Percentiles rank a stretch among this genome's conserved stretches.
Evolutionary conservation across 495 filamentous ascomycete species (phyloP).

Genomic region (Aspergillus carlsbadensis): DNA sequence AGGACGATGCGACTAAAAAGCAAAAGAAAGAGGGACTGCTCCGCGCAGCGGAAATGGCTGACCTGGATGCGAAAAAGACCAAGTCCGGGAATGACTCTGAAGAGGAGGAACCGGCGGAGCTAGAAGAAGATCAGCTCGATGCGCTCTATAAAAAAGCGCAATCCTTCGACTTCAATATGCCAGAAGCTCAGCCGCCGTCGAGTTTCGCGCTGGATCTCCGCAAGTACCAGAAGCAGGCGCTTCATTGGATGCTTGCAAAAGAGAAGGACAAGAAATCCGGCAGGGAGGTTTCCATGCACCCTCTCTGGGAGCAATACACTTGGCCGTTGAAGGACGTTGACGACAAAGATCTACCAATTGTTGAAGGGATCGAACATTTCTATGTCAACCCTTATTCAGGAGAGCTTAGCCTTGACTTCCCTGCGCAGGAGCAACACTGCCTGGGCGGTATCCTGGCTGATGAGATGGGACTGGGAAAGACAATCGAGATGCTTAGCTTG

Average conservation of each 20-base stretch:
- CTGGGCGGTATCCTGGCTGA: conserved; percentile 92
- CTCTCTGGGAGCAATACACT: conserved; percentile 91
- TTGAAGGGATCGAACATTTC: conserved; percentile 67
- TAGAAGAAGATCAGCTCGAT: conserved; percentile 95
- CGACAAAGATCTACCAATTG: conserved; percentile 64
- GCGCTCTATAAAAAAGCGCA: conserved; percentile 94
- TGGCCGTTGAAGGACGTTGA: conserved; percentile 91
- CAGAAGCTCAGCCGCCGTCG: conserved; percentile 74
- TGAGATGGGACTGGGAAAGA: conserved; percentile 90
- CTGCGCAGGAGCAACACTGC: conserved; percentile 90
- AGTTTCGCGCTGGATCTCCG: conserved; percentile 81
- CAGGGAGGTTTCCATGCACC: conserved; percentile 83
- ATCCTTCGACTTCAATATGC: conserved; percentile 92
- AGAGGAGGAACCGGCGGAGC: conserved; percentile 83
- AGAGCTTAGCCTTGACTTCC: conserved; percentile 90
- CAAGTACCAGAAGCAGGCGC: conserved; percentile 92
- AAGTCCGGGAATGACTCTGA: conserved; percentile 51
- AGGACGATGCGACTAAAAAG: conserved; percentile 72
- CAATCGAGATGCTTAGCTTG: conserved; percentile 94
- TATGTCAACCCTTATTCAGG: conserved; percentile 98
- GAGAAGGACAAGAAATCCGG: conserved; percentile 73
- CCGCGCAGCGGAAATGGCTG: conserved; percentile 79
- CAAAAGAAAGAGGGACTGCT: conserved; percentile 80
- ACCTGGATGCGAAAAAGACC: conserved; percentile 66
- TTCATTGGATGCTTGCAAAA: conserved; percentile 94